A percentile compares a stretch with the other conserved stretches of the same genome.
Evolutionary conservation across 2,329 filamentous ascomycete genomes (phyloP).

Genomic region (Rhytidhysteron rufulum): DNA sequence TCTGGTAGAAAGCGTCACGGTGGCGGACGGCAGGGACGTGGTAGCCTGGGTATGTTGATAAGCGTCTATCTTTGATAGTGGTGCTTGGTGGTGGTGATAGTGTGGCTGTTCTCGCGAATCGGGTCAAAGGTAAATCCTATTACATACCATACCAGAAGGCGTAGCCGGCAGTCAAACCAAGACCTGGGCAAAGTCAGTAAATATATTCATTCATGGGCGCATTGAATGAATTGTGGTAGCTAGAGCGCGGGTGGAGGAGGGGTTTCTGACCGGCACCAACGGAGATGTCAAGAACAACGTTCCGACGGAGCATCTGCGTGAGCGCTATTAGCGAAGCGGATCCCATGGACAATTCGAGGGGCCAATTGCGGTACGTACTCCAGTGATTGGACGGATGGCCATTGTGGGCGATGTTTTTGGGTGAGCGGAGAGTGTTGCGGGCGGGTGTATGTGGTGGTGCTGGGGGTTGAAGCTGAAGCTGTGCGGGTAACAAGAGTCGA

Average conservation of each 20-base stretch:
- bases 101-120: neutral
- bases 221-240: too few relatives aligned
- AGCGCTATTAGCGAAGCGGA: conserved; percentile 21
- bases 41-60: conserved; percentile 46
- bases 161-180: conserved; percentile 61
- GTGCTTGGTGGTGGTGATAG: too few relatives aligned
- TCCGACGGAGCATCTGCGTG: conserved; percentile 60
- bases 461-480: conserved; percentile 21
- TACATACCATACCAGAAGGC: conserved; percentile 64
- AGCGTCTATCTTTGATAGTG: too few relatives aligned
- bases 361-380: conserved; percentile 42
- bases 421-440: conserved; percentile 17
- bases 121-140: conserved; percentile 5
- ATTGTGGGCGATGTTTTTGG: conserved; percentile 26
- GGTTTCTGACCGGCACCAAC: conserved; percentile 59
- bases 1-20: conserved; percentile 61
- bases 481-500: conserved; percentile 22
- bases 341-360: conserved; percentile 5
- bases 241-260: too few relatives aligned
- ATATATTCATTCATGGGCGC: neutral
- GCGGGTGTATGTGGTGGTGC: conserved; percentile 17
- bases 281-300: conserved; percentile 63
- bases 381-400: conserved; percentile 50
- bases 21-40: conserved; percentile 62
- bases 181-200: conserved; percentile 42